A percentile compares a stretch with the other conserved stretches of the same genome.
phyloP scores from a whole-genome alignment of 148 eudicot genomes.

The Amaranthus cruentus region DNA sequence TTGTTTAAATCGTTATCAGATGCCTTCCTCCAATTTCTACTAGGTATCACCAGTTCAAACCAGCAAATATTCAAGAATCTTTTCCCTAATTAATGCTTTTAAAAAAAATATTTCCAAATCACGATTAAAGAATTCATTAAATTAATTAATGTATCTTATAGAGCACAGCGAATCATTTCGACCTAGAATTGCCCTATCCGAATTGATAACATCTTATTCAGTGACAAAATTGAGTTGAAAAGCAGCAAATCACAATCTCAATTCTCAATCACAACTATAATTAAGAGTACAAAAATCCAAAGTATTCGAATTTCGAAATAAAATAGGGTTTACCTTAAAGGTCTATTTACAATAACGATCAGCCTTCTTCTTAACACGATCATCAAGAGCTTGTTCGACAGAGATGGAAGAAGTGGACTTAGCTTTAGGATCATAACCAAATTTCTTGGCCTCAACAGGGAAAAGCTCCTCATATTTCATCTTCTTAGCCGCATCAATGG shows the following conservation, averaged over 20 bases:
- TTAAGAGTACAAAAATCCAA: not conserved
- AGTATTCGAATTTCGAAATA: not conserved
- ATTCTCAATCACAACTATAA: not conserved
- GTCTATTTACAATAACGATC: slow-evolving; percentile 86
- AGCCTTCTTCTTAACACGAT: slow-evolving; percentile 93
- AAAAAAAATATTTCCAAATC: too few species aligned
- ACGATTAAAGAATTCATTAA: too few species aligned
- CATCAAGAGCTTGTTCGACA: slow-evolving; percentile 84
- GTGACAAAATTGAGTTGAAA: too few species aligned
- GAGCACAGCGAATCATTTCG: too few species aligned
- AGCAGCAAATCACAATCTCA: not conserved
- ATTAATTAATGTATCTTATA: too few species aligned
- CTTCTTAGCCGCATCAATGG: slow-evolving; percentile 79
- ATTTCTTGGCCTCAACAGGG: slow-evolving; percentile 85
- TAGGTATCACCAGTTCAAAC: too few species aligned
- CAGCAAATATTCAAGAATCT: too few species aligned
- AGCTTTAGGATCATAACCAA: slow-evolving; percentile 64
- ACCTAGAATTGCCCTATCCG: too few species aligned
- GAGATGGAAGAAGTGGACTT: slow-evolving; percentile 39
- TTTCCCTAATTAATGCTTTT: too few species aligned
- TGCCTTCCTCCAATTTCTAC: too few species aligned
- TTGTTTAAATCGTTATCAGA: too few species aligned
- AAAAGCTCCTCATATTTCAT: slow-evolving; percentile 86
- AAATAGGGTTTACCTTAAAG: not conserved
- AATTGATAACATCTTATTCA: too few species aligned